phyloP scores from a whole-genome alignment of 108 stramenopile species.

The Phaeodactylum tricornutum region DNA sequence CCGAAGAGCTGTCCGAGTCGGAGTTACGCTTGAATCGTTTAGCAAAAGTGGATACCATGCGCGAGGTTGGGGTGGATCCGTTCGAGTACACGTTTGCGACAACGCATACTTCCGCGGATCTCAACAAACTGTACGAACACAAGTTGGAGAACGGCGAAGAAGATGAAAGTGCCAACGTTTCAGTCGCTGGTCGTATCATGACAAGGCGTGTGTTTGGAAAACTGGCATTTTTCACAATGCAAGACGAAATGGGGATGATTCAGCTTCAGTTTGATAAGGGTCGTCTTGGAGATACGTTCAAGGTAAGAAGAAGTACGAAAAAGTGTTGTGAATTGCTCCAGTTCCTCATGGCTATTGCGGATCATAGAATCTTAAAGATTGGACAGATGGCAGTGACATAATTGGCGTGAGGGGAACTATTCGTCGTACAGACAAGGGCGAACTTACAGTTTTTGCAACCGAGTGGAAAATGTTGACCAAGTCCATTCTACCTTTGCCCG shows the following conservation, averaged over 20 bases:
- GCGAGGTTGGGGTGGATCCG: constrained; percentile 67
- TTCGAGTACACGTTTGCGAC: constrained; percentile 71
- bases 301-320: constrained; percentile 29
- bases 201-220: constrained; percentile 93
- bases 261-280: constrained; percentile 94
- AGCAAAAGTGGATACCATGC: constrained; percentile 72
- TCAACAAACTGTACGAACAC: constrained; percentile 48
- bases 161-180: constrained; percentile 66
- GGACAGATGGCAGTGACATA: constrained; percentile 93
- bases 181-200: constrained; percentile 92
- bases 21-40: constrained; percentile 72
- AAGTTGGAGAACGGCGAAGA: constrained; percentile 67
- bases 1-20: constrained; percentile 29
- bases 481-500: constrained; percentile 86
- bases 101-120: constrained; percentile 47
- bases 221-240: constrained; percentile 90
- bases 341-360: neutral
- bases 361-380: constrained; percentile 82
- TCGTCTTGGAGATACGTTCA: constrained; percentile 63
- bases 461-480: constrained; percentile 97
- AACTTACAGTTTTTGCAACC: constrained; percentile 86
- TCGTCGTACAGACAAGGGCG: constrained; percentile 94
- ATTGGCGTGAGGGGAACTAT: constrained; percentile 88
- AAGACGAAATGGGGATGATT: constrained; percentile 83
- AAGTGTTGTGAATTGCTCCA: neutral